A percentile compares a stretch with the other conserved stretches of the same genome.
phyloP scores from a whole-genome alignment of 1,139 yeast species.

The Lodderomyces oxycetoniae region DNA sequence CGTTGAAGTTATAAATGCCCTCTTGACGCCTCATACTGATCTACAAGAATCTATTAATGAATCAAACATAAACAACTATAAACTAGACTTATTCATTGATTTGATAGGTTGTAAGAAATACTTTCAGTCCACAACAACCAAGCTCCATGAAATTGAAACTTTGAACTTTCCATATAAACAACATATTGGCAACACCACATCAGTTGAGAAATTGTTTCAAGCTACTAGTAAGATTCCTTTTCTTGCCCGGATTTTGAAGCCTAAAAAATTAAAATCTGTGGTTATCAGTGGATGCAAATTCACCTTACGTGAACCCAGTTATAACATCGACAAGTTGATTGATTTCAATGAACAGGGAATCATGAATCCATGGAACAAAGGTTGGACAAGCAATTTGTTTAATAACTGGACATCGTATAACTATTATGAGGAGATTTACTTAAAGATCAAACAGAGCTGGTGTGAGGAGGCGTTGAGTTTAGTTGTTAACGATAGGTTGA shows the following conservation, averaged over 20 bases:
- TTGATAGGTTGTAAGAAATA: constrained; percentile 37
- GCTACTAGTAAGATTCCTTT: constrained; percentile 32
- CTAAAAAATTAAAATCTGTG: constrained; percentile 29
- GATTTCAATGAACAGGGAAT: constrained; percentile 19
- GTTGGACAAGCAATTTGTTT: constrained; percentile 31
- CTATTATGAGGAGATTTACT: constrained; percentile 32
- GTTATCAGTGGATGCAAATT: constrained; percentile 39
- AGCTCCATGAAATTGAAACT: constrained; percentile 28
- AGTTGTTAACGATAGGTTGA: constrained; percentile 25
- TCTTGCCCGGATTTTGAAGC: constrained; percentile 34
- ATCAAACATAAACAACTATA: constrained; percentile 24
- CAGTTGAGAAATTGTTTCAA: constrained; percentile 21
- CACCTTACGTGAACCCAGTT: constrained; percentile 28
- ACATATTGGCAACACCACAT: constrained; percentile 15
- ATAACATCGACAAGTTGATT: constrained; percentile 28
- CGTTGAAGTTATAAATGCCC: constrained; percentile 33
- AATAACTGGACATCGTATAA: constrained; percentile 32
- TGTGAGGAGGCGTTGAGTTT: constrained; percentile 30
- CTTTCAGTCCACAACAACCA: constrained; percentile 30
- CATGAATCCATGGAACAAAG: constrained; percentile 32
- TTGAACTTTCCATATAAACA: constrained; percentile 31
- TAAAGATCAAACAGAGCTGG: constrained; percentile 29
- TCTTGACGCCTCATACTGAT: constrained; percentile 22
- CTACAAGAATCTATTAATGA: constrained; percentile 16
- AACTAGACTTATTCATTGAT: constrained; percentile 38